phyloP scores from a whole-genome alignment of 345 rosid genomes.

The Populus davidiana region DNA sequence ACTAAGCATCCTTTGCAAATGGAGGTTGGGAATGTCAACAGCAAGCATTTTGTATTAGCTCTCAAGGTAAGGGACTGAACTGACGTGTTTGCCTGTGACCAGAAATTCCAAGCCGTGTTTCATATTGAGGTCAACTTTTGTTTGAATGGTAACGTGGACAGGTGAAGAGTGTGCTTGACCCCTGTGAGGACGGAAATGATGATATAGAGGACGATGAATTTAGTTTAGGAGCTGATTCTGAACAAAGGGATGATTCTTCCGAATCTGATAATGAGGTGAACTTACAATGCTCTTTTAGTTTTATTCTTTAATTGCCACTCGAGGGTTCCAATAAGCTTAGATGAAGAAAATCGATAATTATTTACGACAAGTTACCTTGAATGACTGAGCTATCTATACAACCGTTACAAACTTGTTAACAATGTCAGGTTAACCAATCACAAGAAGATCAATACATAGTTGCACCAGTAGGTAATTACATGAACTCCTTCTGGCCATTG shows the following conservation, averaged over 20 bases:
- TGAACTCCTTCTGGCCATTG: neutral
- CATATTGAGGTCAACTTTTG: slow-evolving; percentile 2
- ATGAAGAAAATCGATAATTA: neutral
- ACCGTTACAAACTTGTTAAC: slow-evolving; percentile 8
- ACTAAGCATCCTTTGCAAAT: slow-evolving; percentile 80
- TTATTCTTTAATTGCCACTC: slow-evolving; percentile 1
- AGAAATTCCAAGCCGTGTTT: slow-evolving; percentile 2
- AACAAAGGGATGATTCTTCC: slow-evolving; percentile 52
- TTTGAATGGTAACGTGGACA: slow-evolving; percentile 26
- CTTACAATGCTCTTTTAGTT: neutral
- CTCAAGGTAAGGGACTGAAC: slow-evolving; percentile 53
- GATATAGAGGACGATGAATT: slow-evolving; percentile 67
- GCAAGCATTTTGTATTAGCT: slow-evolving; percentile 86
- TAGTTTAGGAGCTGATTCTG: slow-evolving; percentile 64
- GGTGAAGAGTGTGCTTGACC: slow-evolving; percentile 99
- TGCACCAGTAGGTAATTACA: slow-evolving; percentile 63
- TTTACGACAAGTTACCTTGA: neutral
- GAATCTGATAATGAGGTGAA: slow-evolving; percentile 86
- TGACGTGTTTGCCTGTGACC: neutral
- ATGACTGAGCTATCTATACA: neutral
- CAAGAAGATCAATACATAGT: slow-evolving; percentile 56
- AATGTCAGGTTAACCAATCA: slow-evolving; percentile 59
- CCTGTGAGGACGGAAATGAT: slow-evolving; percentile 84
- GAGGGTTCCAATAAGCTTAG: neutral
- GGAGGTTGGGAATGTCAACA: slow-evolving; percentile 96